Conservation (phyloP, 2,329 filamentous ascomycete genomes). For the Talaromyces sp. region DNA sequence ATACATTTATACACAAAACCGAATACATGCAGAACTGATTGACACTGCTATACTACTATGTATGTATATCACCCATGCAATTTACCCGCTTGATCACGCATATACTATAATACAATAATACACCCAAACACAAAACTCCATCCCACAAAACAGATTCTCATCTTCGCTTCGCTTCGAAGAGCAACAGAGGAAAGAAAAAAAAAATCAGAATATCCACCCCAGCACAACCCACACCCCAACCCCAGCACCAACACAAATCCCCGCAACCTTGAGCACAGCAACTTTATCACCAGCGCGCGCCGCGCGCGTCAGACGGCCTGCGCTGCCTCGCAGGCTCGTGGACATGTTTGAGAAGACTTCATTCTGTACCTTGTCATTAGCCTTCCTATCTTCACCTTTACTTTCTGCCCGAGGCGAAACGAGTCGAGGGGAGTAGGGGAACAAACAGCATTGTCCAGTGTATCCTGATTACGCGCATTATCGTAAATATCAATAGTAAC, state of each 20-base stretch:
- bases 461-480: conserved; percentile 79
- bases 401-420: too few species aligned
- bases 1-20: neutral
- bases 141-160: neutral
- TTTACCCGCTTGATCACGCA: neutral
- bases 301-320: conserved; percentile 79
- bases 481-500: conserved; percentile 98
- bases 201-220: conserved; percentile 54
- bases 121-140: neutral
- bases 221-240: conserved; percentile 71
- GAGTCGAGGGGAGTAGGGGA: conserved; percentile 1
- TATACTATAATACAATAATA: neutral
- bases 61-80: neutral
- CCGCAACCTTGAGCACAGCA: conserved; percentile 83
- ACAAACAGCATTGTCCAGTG: conserved; percentile 81
- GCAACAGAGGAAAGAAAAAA: too few species aligned
- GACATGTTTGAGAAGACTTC: conserved; percentile 90
- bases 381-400: neutral
- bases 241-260: conserved; percentile 69
- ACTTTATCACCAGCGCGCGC: conserved; percentile 85
- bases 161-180: too few species aligned
- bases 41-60: neutral
- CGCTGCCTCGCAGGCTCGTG: conserved; percentile 77
- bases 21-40: too few species aligned
- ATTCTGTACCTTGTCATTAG: conserved; percentile 48